These are phyloP conservation scores for Geosmithia morbida DNA, from an alignment of 2,329 filamentous ascomycete species.

Conservation along the genomic window DNA sequence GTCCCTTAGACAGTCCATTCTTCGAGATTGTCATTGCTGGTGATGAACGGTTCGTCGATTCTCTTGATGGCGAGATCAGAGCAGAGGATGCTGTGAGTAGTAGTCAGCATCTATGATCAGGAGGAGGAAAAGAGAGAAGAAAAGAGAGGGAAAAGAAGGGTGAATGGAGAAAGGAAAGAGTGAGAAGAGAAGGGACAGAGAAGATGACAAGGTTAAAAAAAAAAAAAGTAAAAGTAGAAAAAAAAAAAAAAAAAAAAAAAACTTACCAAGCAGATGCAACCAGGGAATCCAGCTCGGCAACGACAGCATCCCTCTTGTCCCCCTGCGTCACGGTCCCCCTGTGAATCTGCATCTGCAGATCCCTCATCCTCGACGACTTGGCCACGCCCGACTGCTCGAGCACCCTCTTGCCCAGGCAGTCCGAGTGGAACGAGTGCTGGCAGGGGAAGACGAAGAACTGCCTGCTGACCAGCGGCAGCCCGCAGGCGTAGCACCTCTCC, in stretches of 20 bases:
- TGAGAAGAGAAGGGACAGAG: too few relatives aligned
- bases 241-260: background rate
- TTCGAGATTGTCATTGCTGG: constrained; percentile 52
- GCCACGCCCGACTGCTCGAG: constrained; percentile 66
- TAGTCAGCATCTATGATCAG: background rate
- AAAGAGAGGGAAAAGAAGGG: background rate
- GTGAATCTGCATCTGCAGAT: constrained; percentile 72
- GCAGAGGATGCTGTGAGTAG: constrained; percentile 60
- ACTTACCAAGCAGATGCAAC: constrained; percentile 78
- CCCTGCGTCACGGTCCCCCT: constrained; percentile 54
- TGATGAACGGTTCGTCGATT: constrained; percentile 86
- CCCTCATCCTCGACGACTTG: constrained; percentile 65
- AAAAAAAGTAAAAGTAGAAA: background rate
- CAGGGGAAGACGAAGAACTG: constrained; percentile 99
- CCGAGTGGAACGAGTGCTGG: constrained; percentile 94
- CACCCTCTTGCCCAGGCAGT: constrained; percentile 78
- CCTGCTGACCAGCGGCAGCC: constrained; percentile 68
- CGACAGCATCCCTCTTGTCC: constrained; percentile 62
- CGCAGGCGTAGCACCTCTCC: constrained; percentile 84
- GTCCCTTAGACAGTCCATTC: constrained; percentile 67
- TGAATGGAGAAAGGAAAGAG: background rate
- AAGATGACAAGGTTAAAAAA: too few relatives aligned
- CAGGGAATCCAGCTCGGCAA: constrained; percentile 80
- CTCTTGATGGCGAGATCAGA: constrained; percentile 90
- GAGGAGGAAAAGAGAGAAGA: background rate